Conservation (phyloP, 2,329 filamentous ascomycete genomes). For the Ustulina deusta region DNA sequence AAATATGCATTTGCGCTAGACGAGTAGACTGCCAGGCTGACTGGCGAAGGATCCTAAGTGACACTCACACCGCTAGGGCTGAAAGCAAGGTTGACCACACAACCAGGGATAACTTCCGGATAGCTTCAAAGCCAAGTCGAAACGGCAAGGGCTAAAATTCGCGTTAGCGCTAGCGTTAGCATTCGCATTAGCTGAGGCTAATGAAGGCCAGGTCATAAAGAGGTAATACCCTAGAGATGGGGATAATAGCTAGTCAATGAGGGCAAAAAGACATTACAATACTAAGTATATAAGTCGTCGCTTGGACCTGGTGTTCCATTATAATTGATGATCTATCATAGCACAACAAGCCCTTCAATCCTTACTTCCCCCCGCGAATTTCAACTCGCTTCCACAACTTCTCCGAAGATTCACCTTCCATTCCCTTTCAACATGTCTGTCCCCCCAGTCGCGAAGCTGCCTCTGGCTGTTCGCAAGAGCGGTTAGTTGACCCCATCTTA, state of each 20-base stretch:
- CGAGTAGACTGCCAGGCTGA: constrained; percentile 4
- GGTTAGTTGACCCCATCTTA: constrained; percentile 50
- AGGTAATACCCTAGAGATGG: not conserved
- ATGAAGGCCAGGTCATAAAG: not conserved
- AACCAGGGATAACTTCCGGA: constrained; percentile 17
- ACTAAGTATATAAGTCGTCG: constrained; percentile 31
- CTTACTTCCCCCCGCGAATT: not conserved
- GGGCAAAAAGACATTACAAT: not conserved
- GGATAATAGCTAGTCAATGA: not conserved
- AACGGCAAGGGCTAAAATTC: constrained; percentile 24
- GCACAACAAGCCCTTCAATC: not conserved
- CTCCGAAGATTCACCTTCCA: not conserved
- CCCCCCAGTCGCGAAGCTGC: constrained; percentile 62
- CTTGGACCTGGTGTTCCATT: not conserved
- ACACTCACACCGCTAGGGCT: constrained; percentile 8
- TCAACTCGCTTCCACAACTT: not conserved
- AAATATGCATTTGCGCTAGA: not conserved
- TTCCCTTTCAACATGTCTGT: constrained; percentile 52
- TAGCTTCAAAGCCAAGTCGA: constrained; percentile 26
- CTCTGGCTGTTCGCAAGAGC: constrained; percentile 65
- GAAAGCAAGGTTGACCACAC: constrained; percentile 18
- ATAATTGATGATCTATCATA: not conserved
- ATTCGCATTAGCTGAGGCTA: constrained; percentile 14
- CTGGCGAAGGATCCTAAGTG: constrained; percentile 8
- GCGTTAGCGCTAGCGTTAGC: not conserved